Evolutionary conservation across 345 rosid species (phyloP).

Genomic region (Streptanthus diversifolius): DNA sequence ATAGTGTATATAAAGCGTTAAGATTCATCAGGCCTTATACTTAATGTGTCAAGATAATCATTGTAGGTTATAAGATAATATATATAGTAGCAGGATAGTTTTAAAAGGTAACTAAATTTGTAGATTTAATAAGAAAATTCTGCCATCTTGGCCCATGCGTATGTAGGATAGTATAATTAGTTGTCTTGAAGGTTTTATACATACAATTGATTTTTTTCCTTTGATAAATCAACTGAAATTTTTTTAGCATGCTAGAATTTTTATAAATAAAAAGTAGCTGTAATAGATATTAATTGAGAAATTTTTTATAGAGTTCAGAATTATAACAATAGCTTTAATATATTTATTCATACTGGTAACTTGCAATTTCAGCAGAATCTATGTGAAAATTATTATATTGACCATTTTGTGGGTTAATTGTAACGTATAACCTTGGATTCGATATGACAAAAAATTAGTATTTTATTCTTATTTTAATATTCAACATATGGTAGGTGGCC

Average conservation of each 20-base stretch:
- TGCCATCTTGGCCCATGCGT: conserved; percentile 60
- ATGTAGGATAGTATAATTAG: conserved; percentile 39
- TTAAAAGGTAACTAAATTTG: background rate
- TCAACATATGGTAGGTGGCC: conserved; percentile 29
- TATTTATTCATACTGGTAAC: conserved; percentile 23
- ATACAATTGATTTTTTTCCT: background rate
- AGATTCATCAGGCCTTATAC: conserved; percentile 5
- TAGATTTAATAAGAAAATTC: conserved; percentile 4
- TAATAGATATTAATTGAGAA: background rate
- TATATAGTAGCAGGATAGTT: background rate
- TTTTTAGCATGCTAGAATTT: background rate
- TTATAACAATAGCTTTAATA: background rate
- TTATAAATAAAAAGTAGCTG: background rate
- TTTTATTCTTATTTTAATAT: conserved; percentile 10
- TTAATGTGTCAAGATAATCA: conserved; percentile 24
- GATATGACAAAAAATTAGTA: conserved; percentile 8
- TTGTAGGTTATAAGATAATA: conserved; percentile 22
- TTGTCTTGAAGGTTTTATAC: conserved; percentile 27
- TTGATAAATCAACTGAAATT: background rate
- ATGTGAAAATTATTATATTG: conserved; percentile 22
- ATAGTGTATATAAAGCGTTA: background rate
- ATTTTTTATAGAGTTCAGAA: conserved; percentile 26
- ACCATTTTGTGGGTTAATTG: conserved; percentile 26
- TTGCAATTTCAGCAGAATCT: conserved; percentile 37
- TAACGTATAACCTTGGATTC: conserved; percentile 34